Evolutionary conservation across 331 rosid species (phyloP).

Genomic region (Pyrus hybrid): DNA sequence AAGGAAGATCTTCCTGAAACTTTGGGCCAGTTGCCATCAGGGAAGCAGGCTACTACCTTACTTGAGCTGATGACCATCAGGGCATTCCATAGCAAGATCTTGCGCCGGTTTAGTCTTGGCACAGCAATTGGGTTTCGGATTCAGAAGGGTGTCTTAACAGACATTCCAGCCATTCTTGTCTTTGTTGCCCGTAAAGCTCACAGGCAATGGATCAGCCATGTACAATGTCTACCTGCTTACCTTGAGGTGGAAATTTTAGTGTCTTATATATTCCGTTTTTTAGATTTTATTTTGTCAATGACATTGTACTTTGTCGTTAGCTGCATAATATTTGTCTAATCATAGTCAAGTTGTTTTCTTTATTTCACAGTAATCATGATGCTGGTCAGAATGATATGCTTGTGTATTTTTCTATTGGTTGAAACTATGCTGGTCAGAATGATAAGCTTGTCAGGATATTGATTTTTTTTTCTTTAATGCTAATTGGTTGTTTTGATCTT

Average conservation of each 20-base stretch:
- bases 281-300: conserved; percentile 26
- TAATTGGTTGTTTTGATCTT: not conserved
- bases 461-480: not conserved
- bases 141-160: conserved; percentile 74
- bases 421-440: not conserved
- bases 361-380: not conserved
- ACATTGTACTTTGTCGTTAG: not conserved
- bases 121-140: conserved; percentile 97
- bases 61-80: conserved; percentile 98
- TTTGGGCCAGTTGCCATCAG: conserved; percentile 76
- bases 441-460: not conserved
- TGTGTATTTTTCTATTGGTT: not conserved
- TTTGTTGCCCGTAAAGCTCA: conserved; percentile 93
- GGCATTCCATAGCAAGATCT: conserved; percentile 94
- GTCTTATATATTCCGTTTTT: conserved; percentile 39
- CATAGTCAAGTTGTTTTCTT: not conserved
- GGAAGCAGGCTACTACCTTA: conserved; percentile 92
- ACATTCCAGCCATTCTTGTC: conserved; percentile 94
- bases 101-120: conserved; percentile 90
- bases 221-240: conserved; percentile 84
- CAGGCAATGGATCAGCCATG: conserved; percentile 81
- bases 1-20: conserved; percentile 95
- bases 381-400: not conserved
- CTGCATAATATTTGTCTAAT: not conserved
- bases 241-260: conserved; percentile 82